A percentile compares a stretch with the other conserved stretches of the same genome.
phyloP scores from a whole-genome alignment of 768 basidiomycete species.

The Trametes cingulata region DNA sequence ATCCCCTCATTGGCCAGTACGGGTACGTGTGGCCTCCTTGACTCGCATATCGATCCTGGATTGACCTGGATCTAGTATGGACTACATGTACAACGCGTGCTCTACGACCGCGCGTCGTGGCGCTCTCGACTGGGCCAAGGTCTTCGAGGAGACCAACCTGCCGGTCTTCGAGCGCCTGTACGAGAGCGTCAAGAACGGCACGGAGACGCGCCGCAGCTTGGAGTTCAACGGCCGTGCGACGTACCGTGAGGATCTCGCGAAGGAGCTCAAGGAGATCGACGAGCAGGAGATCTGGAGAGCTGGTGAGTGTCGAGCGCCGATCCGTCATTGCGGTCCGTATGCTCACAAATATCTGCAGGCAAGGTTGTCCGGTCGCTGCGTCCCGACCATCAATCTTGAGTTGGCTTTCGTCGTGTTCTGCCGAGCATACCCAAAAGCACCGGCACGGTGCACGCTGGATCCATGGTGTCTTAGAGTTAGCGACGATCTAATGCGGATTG shows the following conservation, averaged over 20 bases:
- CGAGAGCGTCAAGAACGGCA: constrained; percentile 90
- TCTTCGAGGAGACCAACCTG: constrained; percentile 92
- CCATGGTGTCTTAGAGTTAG: constrained; percentile 13
- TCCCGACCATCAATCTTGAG: constrained; percentile 72
- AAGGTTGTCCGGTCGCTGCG: constrained; percentile 90
- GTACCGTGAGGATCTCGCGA: constrained; percentile 90
- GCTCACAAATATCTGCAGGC: constrained; percentile 41
- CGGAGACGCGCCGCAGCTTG: constrained; percentile 95
- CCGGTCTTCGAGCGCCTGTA: constrained; percentile 96
- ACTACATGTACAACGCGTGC: constrained; percentile 99
- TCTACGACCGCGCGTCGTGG: constrained; percentile 99
- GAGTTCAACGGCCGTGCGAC: constrained; percentile 93
- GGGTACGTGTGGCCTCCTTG: constrained; percentile 54
- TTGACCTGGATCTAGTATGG: constrained; percentile 61
- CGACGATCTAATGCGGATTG: constrained; percentile 15
- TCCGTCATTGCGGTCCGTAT: background rate
- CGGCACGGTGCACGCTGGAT: constrained; percentile 19
- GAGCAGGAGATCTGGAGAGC: constrained; percentile 99
- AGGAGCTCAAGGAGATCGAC: constrained; percentile 92
- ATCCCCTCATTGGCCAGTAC: constrained; percentile 93
- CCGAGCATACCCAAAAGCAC: constrained; percentile 26
- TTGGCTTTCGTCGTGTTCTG: background rate
- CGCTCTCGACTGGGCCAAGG: constrained; percentile 97
- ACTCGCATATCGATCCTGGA: background rate
- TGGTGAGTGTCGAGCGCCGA: constrained; percentile 49